These are phyloP conservation scores for Medicago truncatula DNA, from an alignment of 306 rosid genomes.

Conservation along the genomic window MtrunA17r5.0-ANR NC_053042.1:18565501-18566000, in stretches of 20 bases:
- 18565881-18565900: not conserved
- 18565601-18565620: conserved; percentile 7
- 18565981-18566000: not conserved
- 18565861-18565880: not conserved
- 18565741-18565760: not conserved
- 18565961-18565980: not conserved
- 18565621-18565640: not conserved
- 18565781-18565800: not conserved
- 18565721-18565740: not conserved
- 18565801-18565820: not conserved
- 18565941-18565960: not conserved
- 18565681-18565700: not conserved
- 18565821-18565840: not conserved
- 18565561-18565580: not conserved
- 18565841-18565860: not conserved
- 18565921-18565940: not conserved
- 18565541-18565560: not conserved
- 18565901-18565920: not conserved
- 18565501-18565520: not conserved
- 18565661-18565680: conserved; percentile 3
- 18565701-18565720: conserved; percentile 6
- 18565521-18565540: conserved; percentile 1
- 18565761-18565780: not conserved
- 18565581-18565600: not conserved
- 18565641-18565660: not conserved